These are phyloP conservation scores for Ogataea paradorogensis DNA, from an alignment of 805 yeast species.

Conservation along the genomic window DNA sequence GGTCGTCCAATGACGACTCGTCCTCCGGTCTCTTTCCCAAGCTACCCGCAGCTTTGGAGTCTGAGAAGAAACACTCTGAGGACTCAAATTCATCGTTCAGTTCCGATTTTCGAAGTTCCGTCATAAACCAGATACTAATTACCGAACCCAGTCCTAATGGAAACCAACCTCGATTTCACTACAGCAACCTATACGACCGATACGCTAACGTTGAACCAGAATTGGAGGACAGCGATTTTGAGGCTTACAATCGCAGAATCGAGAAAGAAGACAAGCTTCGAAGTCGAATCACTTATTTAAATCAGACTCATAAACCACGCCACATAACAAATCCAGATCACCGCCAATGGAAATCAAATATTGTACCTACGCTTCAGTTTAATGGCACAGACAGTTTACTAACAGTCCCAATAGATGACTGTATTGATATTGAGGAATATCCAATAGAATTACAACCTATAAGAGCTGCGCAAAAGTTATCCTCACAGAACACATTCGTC, in stretches of 20 bases:
- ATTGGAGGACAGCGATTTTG: slow-evolving; percentile 28
- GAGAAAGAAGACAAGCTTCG: slow-evolving; percentile 27
- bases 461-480: background rate
- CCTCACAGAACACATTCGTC: background rate
- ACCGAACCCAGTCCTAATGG: background rate
- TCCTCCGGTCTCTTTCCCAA: slow-evolving; percentile 4
- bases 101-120: slow-evolving; percentile 5
- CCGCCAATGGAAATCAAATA: background rate
- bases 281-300: slow-evolving; percentile 17
- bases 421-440: slow-evolving; percentile 25
- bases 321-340: background rate
- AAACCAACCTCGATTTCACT: slow-evolving; percentile 15
- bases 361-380: background rate
- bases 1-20: slow-evolving; percentile 3
- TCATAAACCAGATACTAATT: background rate
- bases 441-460: slow-evolving; percentile 30
- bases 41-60: background rate
- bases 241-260: slow-evolving; percentile 26
- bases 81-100: background rate
- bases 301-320: background rate
- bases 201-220: slow-evolving; percentile 8
- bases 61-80: background rate
- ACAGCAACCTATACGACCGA: slow-evolving; percentile 26
- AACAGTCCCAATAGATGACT: slow-evolving; percentile 32
- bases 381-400: slow-evolving; percentile 2